Base-by-base conservation (phyloP, 1,284 basidiomycete species). In the Termitomyces sp. region DNA sequence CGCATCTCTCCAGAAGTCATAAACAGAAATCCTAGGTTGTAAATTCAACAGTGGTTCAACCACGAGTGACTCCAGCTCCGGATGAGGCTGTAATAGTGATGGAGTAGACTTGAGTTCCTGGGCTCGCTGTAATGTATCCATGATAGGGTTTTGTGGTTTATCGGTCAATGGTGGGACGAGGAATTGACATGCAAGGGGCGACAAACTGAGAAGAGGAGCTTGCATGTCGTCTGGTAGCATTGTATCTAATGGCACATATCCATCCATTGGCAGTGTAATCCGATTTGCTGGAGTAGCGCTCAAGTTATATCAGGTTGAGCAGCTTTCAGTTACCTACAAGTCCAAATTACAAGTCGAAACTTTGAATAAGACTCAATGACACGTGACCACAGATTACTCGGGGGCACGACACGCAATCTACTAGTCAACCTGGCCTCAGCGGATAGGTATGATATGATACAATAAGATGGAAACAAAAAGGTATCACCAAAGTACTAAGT, bases 121-220 rank as follows among this genome's bases (percentile, higher is more conserved):
- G 4, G 66, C 58, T 10, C 72, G 64, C 33, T 74, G 74, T 30
- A 86, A 60, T 17, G 75, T 70, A 42, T 84, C 80, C 65, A 90
- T 72, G 57, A 90, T 88, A 1, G 88, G 88, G 66, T 90, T 84
- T 63, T 90, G 88, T 2, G 88, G 88, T 60, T 79, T 81, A 56
- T 90, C 80, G 17, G 75, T 68, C 39, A 91, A 68, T 13, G 60
- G 67, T 6, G 85, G 83, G 28, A 90, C 70, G 58, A 77, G 81
- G 65, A 89, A 89, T 15, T 58, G 67, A 1, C 79, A 72, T 17
- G 66, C 56, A 36, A 80, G 63, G 10, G 69, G 65, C 4, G 73
- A 67, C 21, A 82, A 65, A 21, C 65, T 49, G 33, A 64, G 44
- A 1, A 55, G 46, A 8, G 58, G 46, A 19, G n/a, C 34, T 38